Conservation (phyloP, 2,329 filamentous ascomycete species). For the Fusarium nelsonii region DNA sequence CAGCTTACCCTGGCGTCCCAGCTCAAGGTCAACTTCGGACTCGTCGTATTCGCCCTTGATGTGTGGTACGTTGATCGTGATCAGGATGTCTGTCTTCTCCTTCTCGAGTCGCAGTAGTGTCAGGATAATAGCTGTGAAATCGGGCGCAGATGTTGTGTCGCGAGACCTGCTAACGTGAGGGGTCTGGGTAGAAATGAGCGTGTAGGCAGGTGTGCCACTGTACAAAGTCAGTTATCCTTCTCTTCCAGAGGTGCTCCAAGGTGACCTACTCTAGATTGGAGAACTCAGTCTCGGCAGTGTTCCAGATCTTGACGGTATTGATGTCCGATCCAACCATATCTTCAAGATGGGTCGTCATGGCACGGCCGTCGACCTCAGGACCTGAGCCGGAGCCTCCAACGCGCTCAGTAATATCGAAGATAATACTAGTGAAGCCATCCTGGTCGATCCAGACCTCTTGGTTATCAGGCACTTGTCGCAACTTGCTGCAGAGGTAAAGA, state of each 20-base stretch:
- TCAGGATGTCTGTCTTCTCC: conserved; percentile 82
- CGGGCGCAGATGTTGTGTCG: conserved; percentile 58
- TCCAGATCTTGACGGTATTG: conserved; percentile 75
- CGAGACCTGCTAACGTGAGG: conserved; percentile 53
- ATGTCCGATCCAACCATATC: conserved; percentile 75
- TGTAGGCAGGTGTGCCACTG: conserved; percentile 71
- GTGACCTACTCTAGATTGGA: conserved; percentile 64
- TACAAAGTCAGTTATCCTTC: conserved; percentile 23
- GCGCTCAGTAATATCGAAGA: conserved; percentile 90
- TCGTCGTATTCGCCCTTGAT: conserved; percentile 79
- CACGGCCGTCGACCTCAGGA: conserved; percentile 75
- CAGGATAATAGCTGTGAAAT: conserved; percentile 81
- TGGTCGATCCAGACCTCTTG: conserved; percentile 93
- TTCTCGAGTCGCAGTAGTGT: conserved; percentile 81
- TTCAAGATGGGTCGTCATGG: conserved; percentile 75
- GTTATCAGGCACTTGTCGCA: conserved; percentile 84
- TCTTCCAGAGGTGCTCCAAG: too few relatives aligned
- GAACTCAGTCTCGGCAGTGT: conserved; percentile 71
- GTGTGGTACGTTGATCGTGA: conserved; percentile 90
- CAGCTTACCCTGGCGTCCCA: conserved; percentile 74
- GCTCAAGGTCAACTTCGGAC: conserved; percentile 76
- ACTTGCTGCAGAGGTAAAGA: conserved; percentile 63
- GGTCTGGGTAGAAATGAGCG: conserved; percentile 75
- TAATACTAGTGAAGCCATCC: conserved; percentile 85
- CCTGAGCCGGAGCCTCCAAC: conserved; percentile 68